These are phyloP conservation scores for Saccharomyces paradoxus DNA, from an alignment of 805 yeast genomes.

Conservation along the genomic window DNA sequence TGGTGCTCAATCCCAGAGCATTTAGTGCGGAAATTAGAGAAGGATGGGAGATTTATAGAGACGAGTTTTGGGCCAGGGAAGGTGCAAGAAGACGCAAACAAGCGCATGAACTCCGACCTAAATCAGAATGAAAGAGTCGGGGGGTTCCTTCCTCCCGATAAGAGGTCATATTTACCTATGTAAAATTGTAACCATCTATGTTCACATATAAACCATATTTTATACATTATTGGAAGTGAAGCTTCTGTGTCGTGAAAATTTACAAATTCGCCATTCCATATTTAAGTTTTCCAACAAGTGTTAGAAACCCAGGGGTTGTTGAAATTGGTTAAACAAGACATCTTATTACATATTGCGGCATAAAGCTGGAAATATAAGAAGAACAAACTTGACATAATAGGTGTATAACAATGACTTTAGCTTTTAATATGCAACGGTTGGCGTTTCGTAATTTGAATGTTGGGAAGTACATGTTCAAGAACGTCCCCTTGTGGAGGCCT, in stretches of 20 bases:
- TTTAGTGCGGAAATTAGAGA: conserved; percentile 80
- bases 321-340: neutral
- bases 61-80: conserved; percentile 88
- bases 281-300: neutral
- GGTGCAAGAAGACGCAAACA: conserved; percentile 48
- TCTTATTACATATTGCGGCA: neutral
- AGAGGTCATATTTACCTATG: neutral
- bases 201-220: neutral
- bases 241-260: neutral
- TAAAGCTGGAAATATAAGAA: neutral
- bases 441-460: neutral
- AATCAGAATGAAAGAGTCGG: neutral
- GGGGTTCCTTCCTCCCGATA: neutral
- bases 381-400: neutral
- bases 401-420: neutral
- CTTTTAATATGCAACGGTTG: neutral
- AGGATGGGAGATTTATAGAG: conserved; percentile 90
- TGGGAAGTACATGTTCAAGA: neutral
- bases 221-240: neutral
- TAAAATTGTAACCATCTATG: neutral
- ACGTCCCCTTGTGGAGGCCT: neutral
- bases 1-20: conserved; percentile 71
- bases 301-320: neutral
- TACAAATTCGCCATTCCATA: neutral
- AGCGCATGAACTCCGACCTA: neutral